Evolutionary conservation across 345 rosid genomes (phyloP), one percentile per base, ranked within the genome.

Genomic region (Linum usitatissimum): DNA sequence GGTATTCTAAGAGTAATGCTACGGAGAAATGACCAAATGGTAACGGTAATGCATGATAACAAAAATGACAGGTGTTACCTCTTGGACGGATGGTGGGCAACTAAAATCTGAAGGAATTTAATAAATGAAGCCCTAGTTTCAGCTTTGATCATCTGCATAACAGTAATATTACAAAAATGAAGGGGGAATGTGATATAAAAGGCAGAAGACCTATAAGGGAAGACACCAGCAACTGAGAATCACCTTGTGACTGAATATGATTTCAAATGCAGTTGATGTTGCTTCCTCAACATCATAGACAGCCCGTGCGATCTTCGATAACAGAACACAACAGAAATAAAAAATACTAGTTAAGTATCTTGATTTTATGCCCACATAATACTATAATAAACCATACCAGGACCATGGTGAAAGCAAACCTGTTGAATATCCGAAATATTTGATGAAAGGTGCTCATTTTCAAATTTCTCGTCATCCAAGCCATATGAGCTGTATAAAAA

Each of bases 231-330:
- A n/a, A 55, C 39, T 12, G 17, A 18, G 28, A 21, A 57, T 56
- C 53, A 87, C 97, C 97, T 87, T 94, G 74, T 80, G 92, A 60
- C 73, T 64, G 40, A 81, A 60, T 72, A 94, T 86, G 70, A 88
- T 84, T 65, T 85, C 97, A 71, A 94, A 85, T 68, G 91, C 89
- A 68, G 75, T 75, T 61, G 82, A 34, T 17, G 97, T 94, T 62
- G 97, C 96, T 72, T 94, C 99, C 82, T 94, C 97, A 53, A 94
- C 77, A 71, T 94, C 97, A 75, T 75, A 81, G 20, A 93, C 73
- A 65, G 95, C 99, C 60, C 83, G 85, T 59, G 87, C 83, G 64
- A 94, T 86, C 96, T 93, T 76, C 73, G 45, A 83, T 45, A 60
- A 59, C 21, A 60, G 64, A 49, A 21, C 42, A 71, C 57, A 21